A percentile compares a stretch with the other conserved stretches of the same genome.
Conservation (phyloP, 2,329 filamentous ascomycete species). For the Clarireedia monteithiana region DNA sequence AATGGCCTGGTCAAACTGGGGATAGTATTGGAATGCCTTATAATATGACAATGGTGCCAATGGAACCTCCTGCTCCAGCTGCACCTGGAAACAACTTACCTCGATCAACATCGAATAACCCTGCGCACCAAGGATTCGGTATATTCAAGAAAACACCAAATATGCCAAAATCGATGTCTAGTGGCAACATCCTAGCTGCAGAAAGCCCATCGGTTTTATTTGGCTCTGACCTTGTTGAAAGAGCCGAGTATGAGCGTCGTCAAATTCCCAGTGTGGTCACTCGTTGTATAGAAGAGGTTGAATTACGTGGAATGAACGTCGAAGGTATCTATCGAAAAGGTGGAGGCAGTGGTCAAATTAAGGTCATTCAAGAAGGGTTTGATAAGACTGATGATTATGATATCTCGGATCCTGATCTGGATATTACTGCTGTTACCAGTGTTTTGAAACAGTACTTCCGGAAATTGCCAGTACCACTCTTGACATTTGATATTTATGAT, state of each 20-base stretch:
- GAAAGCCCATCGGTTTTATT: slow-evolving; percentile 62
- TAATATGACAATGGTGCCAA: slow-evolving; percentile 54
- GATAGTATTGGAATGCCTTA: slow-evolving; percentile 65
- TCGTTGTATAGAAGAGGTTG: slow-evolving; percentile 93
- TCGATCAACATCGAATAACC: slow-evolving; percentile 23
- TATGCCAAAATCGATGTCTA: slow-evolving; percentile 43
- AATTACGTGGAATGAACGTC: slow-evolving; percentile 90
- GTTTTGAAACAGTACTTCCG: slow-evolving; percentile 97
- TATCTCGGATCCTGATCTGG: slow-evolving; percentile 85
- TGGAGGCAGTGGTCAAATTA: slow-evolving; percentile 84
- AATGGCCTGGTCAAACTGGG: slow-evolving; percentile 45
- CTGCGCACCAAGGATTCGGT: slow-evolving; percentile 41
- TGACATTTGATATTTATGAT: slow-evolving; percentile 92
- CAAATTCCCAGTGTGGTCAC: slow-evolving; percentile 87
- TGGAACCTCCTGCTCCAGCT: slow-evolving; percentile 35
- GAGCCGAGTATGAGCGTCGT: slow-evolving; percentile 80
- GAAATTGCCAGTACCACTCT: slow-evolving; percentile 78
- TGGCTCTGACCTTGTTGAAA: slow-evolving; percentile 78
- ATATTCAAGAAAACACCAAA: slow-evolving; percentile 51
- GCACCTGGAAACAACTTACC: slow-evolving; percentile 20
- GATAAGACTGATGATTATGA: slow-evolving; percentile 81
- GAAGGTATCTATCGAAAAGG: slow-evolving; percentile 98
- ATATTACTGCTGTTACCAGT: slow-evolving; percentile 94
- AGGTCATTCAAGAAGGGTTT: slow-evolving; percentile 84
- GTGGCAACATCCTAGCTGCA: slow-evolving; percentile 31